A percentile compares a stretch with the other conserved stretches of the same genome.
Evolutionary conservation across 2,329 filamentous ascomycete genomes (phyloP).

Genomic region (Aspergillus ruber): DNA sequence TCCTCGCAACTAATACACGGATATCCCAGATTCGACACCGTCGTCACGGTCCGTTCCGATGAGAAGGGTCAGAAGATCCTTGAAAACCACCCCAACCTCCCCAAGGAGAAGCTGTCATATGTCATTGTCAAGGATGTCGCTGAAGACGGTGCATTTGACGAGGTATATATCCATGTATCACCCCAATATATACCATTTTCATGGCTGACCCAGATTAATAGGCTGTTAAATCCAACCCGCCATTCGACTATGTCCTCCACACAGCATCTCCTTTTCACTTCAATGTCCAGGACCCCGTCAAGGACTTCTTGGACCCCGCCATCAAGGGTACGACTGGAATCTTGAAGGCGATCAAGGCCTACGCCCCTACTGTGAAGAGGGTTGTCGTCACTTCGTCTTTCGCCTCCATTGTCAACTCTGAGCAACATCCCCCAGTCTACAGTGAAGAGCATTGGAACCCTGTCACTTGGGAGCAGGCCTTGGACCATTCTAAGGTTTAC

Average conservation of each 20-base stretch:
- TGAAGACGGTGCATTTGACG: conserved; percentile 61
- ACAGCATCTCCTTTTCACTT: conserved; percentile 70
- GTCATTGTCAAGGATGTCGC: conserved; percentile 68
- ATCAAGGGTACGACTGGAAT: conserved; percentile 59
- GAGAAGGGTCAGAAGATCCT: conserved; percentile 58
- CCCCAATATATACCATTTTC: not conserved
- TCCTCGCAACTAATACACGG: conserved; percentile 2
- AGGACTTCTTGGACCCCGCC: conserved; percentile 55
- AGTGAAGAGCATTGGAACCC: conserved; percentile 40
- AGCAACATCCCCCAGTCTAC: conserved; percentile 28
- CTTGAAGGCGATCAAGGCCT: conserved; percentile 55
- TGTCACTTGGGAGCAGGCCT: conserved; percentile 37
- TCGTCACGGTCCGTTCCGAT: conserved; percentile 57
- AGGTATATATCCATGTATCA: conserved; percentile 27
- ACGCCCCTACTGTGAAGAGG: conserved; percentile 61
- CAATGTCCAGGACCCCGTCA: conserved; percentile 64
- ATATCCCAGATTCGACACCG: conserved; percentile 49
- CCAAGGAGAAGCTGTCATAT: conserved; percentile 56
- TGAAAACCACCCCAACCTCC: conserved; percentile 44
- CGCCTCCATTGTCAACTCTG: conserved; percentile 54
- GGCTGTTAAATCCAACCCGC: conserved; percentile 54
- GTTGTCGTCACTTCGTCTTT: conserved; percentile 67
- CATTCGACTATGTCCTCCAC: conserved; percentile 68
- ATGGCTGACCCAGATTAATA: conserved; percentile 11
- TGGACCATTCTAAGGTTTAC: conserved; percentile 33